Evolutionary conservation across 805 yeast species (phyloP).

Genomic region (Yarrowia keelungensis): DNA sequence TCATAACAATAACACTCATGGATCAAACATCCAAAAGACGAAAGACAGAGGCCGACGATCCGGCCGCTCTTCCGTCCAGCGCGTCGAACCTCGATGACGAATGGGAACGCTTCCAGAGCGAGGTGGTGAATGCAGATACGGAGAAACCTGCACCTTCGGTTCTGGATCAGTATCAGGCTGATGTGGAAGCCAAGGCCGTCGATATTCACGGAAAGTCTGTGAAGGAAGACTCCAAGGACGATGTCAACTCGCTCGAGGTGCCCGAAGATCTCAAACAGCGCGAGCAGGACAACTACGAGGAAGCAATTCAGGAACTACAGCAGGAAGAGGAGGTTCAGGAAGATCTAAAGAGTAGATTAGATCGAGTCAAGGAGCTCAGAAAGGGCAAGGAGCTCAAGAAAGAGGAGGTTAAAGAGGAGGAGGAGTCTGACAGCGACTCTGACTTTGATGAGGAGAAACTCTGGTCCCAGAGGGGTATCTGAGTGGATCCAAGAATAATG

Average conservation of each 20-base stretch:
- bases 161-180: constrained; percentile 13
- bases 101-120: constrained; percentile 32
- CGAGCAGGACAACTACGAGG: constrained; percentile 8
- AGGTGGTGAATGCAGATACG: constrained; percentile 5
- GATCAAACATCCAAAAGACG: constrained; percentile 26
- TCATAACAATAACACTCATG: constrained; percentile 21
- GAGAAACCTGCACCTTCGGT: constrained; percentile 2
- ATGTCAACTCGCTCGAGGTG: constrained; percentile 4
- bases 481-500: not conserved
- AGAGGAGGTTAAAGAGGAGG: not conserved
- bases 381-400: constrained; percentile 2
- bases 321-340: constrained; percentile 25
- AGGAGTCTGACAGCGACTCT: not conserved
- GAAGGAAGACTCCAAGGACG: not conserved
- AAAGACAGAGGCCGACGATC: constrained; percentile 26
- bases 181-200: constrained; percentile 18
- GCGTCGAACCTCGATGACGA: constrained; percentile 16
- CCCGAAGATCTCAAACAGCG: constrained; percentile 23
- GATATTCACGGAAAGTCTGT: constrained; percentile 21
- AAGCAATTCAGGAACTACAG: constrained; percentile 18
- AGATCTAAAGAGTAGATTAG: constrained; percentile 4
- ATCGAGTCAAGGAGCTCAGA: constrained; percentile 4
- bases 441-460: constrained; percentile 27
- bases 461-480: constrained; percentile 25
- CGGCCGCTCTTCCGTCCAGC: not conserved